Conservation (phyloP, 2,329 filamentous ascomycete genomes). For the Dactylellina leptospora region DNA sequence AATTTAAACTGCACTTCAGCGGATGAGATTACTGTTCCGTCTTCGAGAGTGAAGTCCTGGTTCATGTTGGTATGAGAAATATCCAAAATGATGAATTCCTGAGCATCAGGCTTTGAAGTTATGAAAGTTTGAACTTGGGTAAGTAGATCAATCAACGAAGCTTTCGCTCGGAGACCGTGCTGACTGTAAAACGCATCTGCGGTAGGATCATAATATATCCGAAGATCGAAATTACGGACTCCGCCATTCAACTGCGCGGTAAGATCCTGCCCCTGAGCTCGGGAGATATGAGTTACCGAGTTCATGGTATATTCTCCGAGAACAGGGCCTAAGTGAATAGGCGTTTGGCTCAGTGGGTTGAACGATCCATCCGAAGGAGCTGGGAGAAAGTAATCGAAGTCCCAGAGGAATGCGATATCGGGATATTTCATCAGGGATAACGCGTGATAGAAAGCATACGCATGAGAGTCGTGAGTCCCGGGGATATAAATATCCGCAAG, state of each 20-base stretch:
- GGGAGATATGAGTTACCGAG: slow-evolving; percentile 29
- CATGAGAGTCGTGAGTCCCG: slow-evolving; percentile 43
- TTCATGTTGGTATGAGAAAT: slow-evolving; percentile 50
- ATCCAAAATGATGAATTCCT: slow-evolving; percentile 34
- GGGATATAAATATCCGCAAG: slow-evolving; percentile 35
- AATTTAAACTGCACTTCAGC: slow-evolving; percentile 29
- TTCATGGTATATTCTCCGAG: slow-evolving; percentile 39
- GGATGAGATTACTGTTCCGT: slow-evolving; percentile 21
- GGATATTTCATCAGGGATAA: slow-evolving; percentile 37
- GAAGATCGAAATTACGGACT: slow-evolving; percentile 37
- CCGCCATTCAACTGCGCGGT: slow-evolving; percentile 32
- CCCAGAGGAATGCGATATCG: slow-evolving; percentile 49
- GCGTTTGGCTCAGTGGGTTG: slow-evolving; percentile 29
- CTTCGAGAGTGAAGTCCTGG: slow-evolving; percentile 24
- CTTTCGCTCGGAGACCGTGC: slow-evolving; percentile 29
- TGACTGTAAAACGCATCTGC: slow-evolving; percentile 35
- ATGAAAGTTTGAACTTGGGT: slow-evolving; percentile 31
- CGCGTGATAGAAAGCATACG: slow-evolving; percentile 30
- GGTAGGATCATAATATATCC: slow-evolving; percentile 45
- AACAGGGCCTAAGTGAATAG: slow-evolving; percentile 32
- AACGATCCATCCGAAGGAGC: slow-evolving; percentile 42
- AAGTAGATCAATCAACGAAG: slow-evolving; percentile 17
- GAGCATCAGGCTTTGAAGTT: not conserved
- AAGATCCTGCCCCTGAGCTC: slow-evolving; percentile 28
- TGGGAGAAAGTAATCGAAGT: slow-evolving; percentile 39